These are phyloP conservation scores for Picochlorum sp. DNA, from an alignment of 139 green algal species.

Conservation along the genomic window DNA sequence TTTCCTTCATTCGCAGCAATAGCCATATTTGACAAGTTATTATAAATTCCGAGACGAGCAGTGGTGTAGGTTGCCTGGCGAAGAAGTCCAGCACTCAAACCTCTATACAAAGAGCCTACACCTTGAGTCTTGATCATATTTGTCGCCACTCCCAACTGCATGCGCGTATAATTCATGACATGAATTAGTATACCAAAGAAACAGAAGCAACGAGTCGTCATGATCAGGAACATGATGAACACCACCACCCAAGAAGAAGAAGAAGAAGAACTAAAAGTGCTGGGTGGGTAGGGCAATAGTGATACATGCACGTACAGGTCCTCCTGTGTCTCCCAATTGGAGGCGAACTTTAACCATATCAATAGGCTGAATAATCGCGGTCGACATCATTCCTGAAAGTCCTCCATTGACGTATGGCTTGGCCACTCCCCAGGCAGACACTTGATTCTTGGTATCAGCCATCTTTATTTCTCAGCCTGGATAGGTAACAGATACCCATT, in stretches of 20 bases:
- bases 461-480: no score
- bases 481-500: no score
- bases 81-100: conserved; percentile 89
- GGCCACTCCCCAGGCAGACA: conserved; percentile 63
- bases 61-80: conserved; percentile 98
- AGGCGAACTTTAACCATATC: conserved; percentile 97
- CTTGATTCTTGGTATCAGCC: conserved; percentile 7
- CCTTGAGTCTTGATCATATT: conserved; percentile 60
- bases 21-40: conserved; percentile 51
- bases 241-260: neutral
- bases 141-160: conserved; percentile 56
- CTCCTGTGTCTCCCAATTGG: conserved; percentile 84
- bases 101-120: conserved; percentile 82
- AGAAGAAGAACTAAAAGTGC: neutral
- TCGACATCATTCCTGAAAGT: conserved; percentile 75
- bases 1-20: conserved; percentile 52
- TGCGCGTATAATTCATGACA: neutral
- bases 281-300: neutral
- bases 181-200: no score
- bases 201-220: no score
- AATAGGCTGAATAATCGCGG: conserved; percentile 75
- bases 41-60: conserved; percentile 88
- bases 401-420: conserved; percentile 99
- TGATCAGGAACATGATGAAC: no score
- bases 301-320: conserved; percentile 55